Conservation (phyloP, 2,329 filamentous ascomycete genomes). For the Talaromyces funiculosus region DNA sequence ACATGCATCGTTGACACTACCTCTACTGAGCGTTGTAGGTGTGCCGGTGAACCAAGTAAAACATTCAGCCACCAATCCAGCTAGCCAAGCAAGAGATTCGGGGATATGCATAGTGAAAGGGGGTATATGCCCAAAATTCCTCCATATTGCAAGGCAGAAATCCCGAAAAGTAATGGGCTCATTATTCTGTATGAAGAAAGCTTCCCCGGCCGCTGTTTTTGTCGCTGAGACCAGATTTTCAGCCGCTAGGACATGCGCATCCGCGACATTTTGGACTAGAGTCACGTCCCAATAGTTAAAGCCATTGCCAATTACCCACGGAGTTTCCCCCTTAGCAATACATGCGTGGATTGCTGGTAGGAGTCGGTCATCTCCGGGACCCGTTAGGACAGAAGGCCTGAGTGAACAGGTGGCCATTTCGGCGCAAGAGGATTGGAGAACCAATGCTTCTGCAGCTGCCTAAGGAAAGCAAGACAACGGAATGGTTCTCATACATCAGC, state of each 20-base stretch:
- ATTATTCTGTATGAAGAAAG: conserved; percentile 45
- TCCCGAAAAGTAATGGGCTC: conserved; percentile 41
- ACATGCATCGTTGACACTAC: conserved; percentile 52
- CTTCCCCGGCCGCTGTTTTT: conserved; percentile 39
- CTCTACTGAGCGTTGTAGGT: conserved; percentile 46
- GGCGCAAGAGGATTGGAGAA: conserved; percentile 32
- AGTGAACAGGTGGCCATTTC: conserved; percentile 37
- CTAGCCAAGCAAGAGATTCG: conserved; percentile 42
- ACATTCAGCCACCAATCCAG: conserved; percentile 44
- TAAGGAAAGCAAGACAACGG: conserved; percentile 18
- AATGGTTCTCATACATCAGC: neutral
- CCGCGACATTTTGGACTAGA: conserved; percentile 40
- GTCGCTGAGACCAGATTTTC: conserved; percentile 37
- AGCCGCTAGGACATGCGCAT: conserved; percentile 42
- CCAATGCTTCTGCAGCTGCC: conserved; percentile 39
- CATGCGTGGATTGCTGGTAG: conserved; percentile 41
- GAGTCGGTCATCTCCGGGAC: conserved; percentile 39
- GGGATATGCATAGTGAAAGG: conserved; percentile 46
- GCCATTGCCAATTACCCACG: conserved; percentile 38
- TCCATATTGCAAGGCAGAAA: conserved; percentile 42
- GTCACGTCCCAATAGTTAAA: conserved; percentile 42
- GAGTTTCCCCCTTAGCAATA: conserved; percentile 39
- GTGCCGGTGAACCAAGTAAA: conserved; percentile 44
- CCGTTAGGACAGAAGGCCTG: conserved; percentile 41
- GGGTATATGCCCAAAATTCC: conserved; percentile 47